Evolutionary conservation across 768 basidiomycete genomes (phyloP).

Genomic region (Lentinula raphanica): DNA sequence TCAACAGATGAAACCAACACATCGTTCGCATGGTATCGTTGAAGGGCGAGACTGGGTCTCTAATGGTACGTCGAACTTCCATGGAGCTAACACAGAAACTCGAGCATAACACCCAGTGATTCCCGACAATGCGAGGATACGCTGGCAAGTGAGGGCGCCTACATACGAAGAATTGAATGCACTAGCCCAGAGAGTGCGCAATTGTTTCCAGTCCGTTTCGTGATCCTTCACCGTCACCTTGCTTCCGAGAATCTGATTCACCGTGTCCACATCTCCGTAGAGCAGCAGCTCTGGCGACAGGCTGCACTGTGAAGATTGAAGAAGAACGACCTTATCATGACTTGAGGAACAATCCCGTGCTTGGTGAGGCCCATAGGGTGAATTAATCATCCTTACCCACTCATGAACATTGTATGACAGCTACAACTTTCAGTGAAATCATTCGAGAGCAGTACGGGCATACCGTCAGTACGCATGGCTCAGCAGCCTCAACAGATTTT

Average conservation of each 20-base stretch:
- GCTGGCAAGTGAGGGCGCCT: conserved; percentile 68
- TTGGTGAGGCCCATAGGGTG: no score
- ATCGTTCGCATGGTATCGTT: conserved; percentile 75
- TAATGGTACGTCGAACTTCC: conserved; percentile 46
- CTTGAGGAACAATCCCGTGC: conserved; percentile 50
- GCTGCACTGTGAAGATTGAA: conserved; percentile 45
- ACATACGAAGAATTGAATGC: conserved; percentile 48
- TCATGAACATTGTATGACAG: conserved; percentile 36
- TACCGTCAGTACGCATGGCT: conserved; percentile 26
- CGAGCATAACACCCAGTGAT: conserved; percentile 50
- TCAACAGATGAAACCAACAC: conserved; percentile 81
- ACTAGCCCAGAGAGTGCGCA: conserved; percentile 54
- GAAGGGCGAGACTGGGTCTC: conserved; percentile 62
- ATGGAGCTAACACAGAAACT: no score
- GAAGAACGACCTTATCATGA: conserved; percentile 44
- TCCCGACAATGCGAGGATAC: conserved; percentile 76
- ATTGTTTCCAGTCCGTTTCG: conserved; percentile 63
- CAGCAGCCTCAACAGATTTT: conserved; percentile 72
- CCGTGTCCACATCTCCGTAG: conserved; percentile 35
- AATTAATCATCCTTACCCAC: no score
- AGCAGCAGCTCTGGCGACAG: conserved; percentile 62
- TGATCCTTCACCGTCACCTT: neutral
- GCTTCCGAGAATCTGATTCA: conserved; percentile 8
- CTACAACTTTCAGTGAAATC: conserved; percentile 45
- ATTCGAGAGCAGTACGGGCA: conserved; percentile 33